These are phyloP conservation scores for Ceratobasidium papillatum DNA, from an alignment of 1,284 basidiomycete species.

Conservation along the genomic window DNA sequence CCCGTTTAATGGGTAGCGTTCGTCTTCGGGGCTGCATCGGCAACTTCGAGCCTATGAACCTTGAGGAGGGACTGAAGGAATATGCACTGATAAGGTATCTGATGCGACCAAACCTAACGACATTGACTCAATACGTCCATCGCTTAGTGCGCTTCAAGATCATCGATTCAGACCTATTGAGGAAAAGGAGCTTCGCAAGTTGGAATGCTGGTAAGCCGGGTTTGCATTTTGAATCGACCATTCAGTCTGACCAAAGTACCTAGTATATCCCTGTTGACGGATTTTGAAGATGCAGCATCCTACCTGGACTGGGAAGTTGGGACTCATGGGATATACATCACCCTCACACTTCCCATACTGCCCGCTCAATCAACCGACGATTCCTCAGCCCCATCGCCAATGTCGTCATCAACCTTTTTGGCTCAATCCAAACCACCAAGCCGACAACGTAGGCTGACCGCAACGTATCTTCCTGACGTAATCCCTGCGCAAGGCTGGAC, in stretches of 20 bases:
- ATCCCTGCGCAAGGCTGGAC: conserved; percentile 94
- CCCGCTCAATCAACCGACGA: conserved; percentile 62
- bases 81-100: conserved; percentile 85
- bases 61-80: conserved; percentile 82
- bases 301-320: conserved; percentile 95
- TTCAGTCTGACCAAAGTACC: conserved; percentile 16
- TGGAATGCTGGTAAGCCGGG: conserved; percentile 83
- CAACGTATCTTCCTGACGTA: conserved; percentile 96
- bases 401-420: conserved; percentile 69
- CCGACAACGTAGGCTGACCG: conserved; percentile 67
- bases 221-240: not conserved
- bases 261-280: conserved; percentile 90
- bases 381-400: conserved; percentile 64
- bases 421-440: conserved; percentile 45
- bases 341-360: conserved; percentile 64
- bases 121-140: not conserved
- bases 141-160: conserved; percentile 46
- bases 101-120: conserved; percentile 20
- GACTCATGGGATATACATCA: conserved; percentile 90
- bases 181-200: conserved; percentile 73
- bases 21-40: conserved; percentile 94
- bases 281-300: conserved; percentile 85
- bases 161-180: conserved; percentile 65
- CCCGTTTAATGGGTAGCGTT: conserved; percentile 65
- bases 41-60: conserved; percentile 82